Conservation (phyloP, 1,284 basidiomycete genomes). For the Leucocoprinus gongylophorus region DNA sequence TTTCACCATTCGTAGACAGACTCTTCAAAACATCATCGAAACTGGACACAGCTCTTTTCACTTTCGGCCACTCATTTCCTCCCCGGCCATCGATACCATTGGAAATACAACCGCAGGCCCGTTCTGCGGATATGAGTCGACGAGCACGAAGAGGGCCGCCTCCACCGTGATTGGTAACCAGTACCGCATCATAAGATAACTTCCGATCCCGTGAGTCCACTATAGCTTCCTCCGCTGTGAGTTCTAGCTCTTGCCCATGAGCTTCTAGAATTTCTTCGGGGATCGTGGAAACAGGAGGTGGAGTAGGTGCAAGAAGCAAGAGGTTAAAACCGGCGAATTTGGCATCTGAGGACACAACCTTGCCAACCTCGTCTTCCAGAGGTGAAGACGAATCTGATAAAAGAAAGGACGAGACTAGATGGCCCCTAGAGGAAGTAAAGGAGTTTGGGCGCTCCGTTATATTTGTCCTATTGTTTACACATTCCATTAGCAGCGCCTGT, state of each 20-base stretch:
- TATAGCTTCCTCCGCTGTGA: not conserved
- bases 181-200: constrained; percentile 43
- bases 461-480: constrained; percentile 52
- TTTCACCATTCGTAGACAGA: constrained; percentile 16
- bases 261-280: constrained; percentile 8
- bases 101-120: constrained; percentile 52
- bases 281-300: constrained; percentile 14
- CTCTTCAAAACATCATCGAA: constrained; percentile 37
- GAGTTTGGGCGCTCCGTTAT: constrained; percentile 55
- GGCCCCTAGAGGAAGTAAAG: constrained; percentile 56
- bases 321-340: constrained; percentile 74
- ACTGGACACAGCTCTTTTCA: constrained; percentile 45
- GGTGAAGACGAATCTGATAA: constrained; percentile 39
- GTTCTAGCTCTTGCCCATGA: constrained; percentile 3
- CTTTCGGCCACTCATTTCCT: constrained; percentile 63
- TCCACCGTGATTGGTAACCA: constrained; percentile 64
- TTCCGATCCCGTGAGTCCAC: constrained; percentile 11
- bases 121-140: constrained; percentile 41
- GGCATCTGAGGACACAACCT: constrained; percentile 38
- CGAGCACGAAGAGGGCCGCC: constrained; percentile 53
- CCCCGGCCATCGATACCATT: constrained; percentile 62
- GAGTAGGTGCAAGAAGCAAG: constrained; percentile 45
- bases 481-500: constrained; percentile 9
- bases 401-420: constrained; percentile 60
- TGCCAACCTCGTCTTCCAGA: constrained; percentile 41